These are phyloP conservation scores for Hirschioporus abietinus DNA, from an alignment of 768 basidiomycete genomes.

Conservation along the genomic window DNA sequence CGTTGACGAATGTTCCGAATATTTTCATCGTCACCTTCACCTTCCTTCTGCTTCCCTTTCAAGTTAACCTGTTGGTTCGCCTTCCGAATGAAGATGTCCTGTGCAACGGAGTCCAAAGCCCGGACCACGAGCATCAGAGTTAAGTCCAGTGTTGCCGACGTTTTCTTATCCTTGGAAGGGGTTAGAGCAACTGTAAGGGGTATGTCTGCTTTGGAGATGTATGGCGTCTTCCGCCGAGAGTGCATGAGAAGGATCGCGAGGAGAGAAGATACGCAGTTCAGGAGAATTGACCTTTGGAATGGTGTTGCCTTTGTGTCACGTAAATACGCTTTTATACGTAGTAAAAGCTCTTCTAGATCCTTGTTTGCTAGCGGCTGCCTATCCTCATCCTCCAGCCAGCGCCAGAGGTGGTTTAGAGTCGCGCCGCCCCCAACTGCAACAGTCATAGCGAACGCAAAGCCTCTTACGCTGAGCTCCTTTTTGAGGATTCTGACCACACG, in stretches of 20 bases:
- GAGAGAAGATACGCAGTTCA: constrained; percentile 51
- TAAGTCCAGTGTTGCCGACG: constrained; percentile 61
- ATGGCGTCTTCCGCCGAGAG: constrained; percentile 29
- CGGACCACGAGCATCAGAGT: constrained; percentile 65
- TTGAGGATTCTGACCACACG: constrained; percentile 35
- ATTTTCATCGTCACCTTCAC: constrained; percentile 9
- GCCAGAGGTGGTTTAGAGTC: constrained; percentile 43
- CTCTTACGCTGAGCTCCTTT: constrained; percentile 53
- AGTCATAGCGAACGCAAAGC: constrained; percentile 68
- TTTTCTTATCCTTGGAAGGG: constrained; percentile 11
- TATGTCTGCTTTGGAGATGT: constrained; percentile 23
- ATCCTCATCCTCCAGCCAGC: background rate
- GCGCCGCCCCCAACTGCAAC: constrained; percentile 61
- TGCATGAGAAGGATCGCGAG: constrained; percentile 56
- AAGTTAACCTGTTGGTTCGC: constrained; percentile 4
- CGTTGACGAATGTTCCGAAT: constrained; percentile 6
- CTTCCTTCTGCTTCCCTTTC: constrained; percentile 10
- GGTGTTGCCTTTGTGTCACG: background rate
- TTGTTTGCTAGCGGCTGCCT: background rate
- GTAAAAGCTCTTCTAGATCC: background rate
- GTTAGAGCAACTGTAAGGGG: constrained; percentile 17
- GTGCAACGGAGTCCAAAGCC: constrained; percentile 58
- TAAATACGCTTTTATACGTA: background rate
- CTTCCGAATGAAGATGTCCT: constrained; percentile 38
- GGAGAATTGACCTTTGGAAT: constrained; percentile 50